Evolutionary conservation across 495 filamentous ascomycete genomes (phyloP), one percentile per base, ranked within the genome.

Genomic region (Hypoxylon fragiforme): DNA sequence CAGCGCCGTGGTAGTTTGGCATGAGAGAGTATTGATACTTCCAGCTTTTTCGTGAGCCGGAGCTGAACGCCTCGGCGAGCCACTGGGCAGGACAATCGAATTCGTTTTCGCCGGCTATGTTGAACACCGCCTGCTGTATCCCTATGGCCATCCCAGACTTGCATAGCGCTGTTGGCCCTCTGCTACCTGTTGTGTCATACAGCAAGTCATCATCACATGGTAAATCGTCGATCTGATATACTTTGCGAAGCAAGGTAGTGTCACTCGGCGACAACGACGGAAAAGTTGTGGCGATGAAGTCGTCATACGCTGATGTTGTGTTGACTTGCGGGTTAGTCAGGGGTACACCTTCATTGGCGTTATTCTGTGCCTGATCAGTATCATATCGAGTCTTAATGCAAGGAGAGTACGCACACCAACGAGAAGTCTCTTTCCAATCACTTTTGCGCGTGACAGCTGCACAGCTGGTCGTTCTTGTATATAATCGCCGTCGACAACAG

Each of bases 11-110:
- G n/a, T 65, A 75, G 12, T 81, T 79, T 15, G 78, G 74, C 0
- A 79, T 77, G 1, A 83, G 77, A n/a, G 76, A 82, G 64, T 81
- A 87, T 65, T 86, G 78, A 55, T 85, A 87, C 30, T 80, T 77
- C 70, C 74, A 87, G 15, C 72, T 69, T 13, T 69, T 54, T 18
- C 70, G 64, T 8, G 62, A 54, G 41, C 45, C 22, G 2, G 55
- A 46, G 20, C 69, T 64, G 61, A 81, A 86, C 12, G 81, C 83
- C 21, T 80, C 74, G 7, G 81, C 82, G 28, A 87, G 70, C 83
- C 82, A 88, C 62, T 85, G 80, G 0, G 81, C 73, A 0, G 84
- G 81, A 54, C 84, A 88, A 55, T 73, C 70, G 44, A 87, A 86
- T 5, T 74, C 81, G 9, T 76, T 78, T 64, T 88, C 85, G 46